phyloP scores from a whole-genome alignment of 345 rosid species.

The Corchorus olitorius region DNA sequence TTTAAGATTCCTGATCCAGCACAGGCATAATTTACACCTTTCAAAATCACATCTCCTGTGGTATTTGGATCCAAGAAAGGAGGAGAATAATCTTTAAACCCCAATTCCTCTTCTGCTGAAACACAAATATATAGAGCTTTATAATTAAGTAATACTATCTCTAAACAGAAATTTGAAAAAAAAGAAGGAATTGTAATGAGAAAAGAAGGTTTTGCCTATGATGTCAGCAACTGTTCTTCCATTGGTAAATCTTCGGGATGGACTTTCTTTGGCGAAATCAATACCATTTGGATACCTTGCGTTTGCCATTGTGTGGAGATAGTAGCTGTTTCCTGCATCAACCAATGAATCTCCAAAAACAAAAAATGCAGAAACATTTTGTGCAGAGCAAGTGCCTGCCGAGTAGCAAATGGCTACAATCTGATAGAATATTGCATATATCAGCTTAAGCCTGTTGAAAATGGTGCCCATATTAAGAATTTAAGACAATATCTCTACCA shows the following conservation, averaged over 20 bases:
- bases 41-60: not conserved
- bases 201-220: slow-evolving; percentile 13
- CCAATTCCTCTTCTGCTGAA: slow-evolving; percentile 2
- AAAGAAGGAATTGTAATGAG: not conserved
- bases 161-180: too few species aligned
- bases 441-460: not conserved
- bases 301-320: not conserved
- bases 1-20: slow-evolving; percentile 15
- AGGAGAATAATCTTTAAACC: not conserved
- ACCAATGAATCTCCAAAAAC: slow-evolving; percentile 3
- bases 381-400: not conserved
- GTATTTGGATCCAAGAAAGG: slow-evolving; percentile 19
- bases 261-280: slow-evolving; percentile 7
- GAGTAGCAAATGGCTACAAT: not conserved
- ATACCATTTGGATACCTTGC: slow-evolving; percentile 17
- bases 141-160: too few species aligned
- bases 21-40: slow-evolving; percentile 18
- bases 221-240: slow-evolving; percentile 18
- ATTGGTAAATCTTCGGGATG: slow-evolving; percentile 19
- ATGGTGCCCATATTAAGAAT: not conserved
- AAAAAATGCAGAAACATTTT: not conserved
- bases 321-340: slow-evolving; percentile 1
- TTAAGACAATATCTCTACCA: not conserved
- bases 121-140: not conserved
- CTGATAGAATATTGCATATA: not conserved